Evolutionary conservation across 306 rosid genomes (phyloP), one percentile per base, ranked within the genome.

Genomic region (Geum urbanum): DNA sequence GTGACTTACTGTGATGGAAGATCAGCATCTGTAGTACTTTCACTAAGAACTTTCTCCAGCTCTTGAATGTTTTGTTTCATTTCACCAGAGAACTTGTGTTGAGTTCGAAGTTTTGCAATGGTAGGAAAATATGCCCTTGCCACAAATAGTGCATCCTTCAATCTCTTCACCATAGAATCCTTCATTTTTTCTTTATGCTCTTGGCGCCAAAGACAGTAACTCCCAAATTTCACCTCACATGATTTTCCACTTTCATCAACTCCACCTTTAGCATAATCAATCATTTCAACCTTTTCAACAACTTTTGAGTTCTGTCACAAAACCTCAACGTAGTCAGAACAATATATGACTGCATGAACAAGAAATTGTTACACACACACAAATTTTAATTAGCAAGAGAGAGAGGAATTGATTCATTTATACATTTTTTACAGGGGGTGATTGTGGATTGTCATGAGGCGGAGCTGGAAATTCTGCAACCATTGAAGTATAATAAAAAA

Each of bases 111-210:
- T 83, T 94, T 94, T 50, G 98, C 97, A 37, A 94, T 84, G 71
- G 85, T 94, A 75, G 98, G 98, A 83, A 81, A 94, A 80, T 90
- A 94, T 61, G 98, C 82, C 83, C 98, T 86, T 54, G 98, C 95
- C 73, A 94, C 98, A 90, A 90, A 94, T 77, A 94, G 74, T 75
- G 84, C 85, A 83, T 88, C 98, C 87, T 94, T 94, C 89, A 94
- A 79, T 74, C 84, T 90, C 80, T 88, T 90, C 73, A 94, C 85
- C 86, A 84, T 76, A 37, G 76, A 68, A 74, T 94, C 98, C 77
- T 90, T 90, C 87, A 90, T 87, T 11, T 75, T 95, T 84, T 94
- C 96, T 81, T 58, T 84, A 77, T 94, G 91, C 71, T 87, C 86
- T 72, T 68, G 79, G 55, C 85, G 90, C 98, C 98, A 94, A 46